Conservation (phyloP, 1,139 yeast species). For the Yueomyces sp. region DNA sequence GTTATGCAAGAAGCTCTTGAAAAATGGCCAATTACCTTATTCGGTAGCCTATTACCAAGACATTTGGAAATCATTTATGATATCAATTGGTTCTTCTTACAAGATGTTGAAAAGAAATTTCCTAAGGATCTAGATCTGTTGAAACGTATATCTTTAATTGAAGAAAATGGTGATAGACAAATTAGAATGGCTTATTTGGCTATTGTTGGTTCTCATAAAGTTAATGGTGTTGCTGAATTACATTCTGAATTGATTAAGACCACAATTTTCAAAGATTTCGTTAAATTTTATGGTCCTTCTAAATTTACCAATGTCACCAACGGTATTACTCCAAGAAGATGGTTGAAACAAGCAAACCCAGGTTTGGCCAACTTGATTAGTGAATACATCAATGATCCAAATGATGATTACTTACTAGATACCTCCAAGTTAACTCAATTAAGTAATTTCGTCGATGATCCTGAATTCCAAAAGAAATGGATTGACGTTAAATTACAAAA, state of each 20-base stretch:
- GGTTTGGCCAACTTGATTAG: constrained; percentile 59
- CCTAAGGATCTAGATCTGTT: constrained; percentile 60
- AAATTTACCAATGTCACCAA: constrained; percentile 88
- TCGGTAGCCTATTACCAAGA: constrained; percentile 74
- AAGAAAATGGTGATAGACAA: constrained; percentile 67
- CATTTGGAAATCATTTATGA: constrained; percentile 87
- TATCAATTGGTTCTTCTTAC: constrained; percentile 68
- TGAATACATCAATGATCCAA: constrained; percentile 44
- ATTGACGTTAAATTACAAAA: constrained; percentile 55
- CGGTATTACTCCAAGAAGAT: constrained; percentile 93
- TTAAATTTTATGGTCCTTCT: constrained; percentile 63
- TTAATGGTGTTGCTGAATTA: constrained; percentile 90
- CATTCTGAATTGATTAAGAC: constrained; percentile 86
- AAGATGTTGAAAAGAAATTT: constrained; percentile 60
- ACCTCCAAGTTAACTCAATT: constrained; percentile 56
- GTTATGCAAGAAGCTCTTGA: constrained; percentile 92
- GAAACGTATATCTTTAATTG: constrained; percentile 67
- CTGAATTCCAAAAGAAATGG: constrained; percentile 60
- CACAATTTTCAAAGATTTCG: constrained; percentile 85
- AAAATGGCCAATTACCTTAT: constrained; percentile 83
- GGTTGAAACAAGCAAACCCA: constrained; percentile 93
- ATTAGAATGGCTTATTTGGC: constrained; percentile 91
- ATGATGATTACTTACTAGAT: constrained; percentile 57
- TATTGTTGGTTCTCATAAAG: constrained; percentile 83
- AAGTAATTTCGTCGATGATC: constrained; percentile 57